Conservation (phyloP, 176 grass and related monocot genomes). For the Zea luxurians region DNA sequence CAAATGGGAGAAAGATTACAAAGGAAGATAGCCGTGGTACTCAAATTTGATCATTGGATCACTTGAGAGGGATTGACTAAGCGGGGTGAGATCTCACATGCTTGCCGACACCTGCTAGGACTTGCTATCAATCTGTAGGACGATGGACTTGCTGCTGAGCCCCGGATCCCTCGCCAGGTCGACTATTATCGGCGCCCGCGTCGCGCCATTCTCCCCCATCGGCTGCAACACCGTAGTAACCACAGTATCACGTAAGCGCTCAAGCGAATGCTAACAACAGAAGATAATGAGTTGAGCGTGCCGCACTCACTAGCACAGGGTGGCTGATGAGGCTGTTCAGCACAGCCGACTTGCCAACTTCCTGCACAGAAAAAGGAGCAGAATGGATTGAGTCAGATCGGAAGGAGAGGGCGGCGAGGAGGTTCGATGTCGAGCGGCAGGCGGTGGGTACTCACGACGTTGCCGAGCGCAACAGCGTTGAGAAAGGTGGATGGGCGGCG, state of each 20-base stretch:
- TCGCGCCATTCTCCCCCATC: conserved; percentile 93
- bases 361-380: conserved; percentile 53
- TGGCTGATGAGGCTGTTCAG: conserved; percentile 95
- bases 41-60: too few relatives aligned
- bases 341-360: conserved; percentile 86
- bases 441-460: conserved; percentile 65
- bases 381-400: conserved; percentile 42
- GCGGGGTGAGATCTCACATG: conserved; percentile 55
- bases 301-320: conserved; percentile 75
- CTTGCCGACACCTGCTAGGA: conserved; percentile 97
- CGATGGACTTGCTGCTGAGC: conserved; percentile 81
- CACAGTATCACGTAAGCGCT: conserved; percentile 20
- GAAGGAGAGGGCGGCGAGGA: neutral
- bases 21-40: too few relatives aligned
- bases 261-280: conserved; percentile 25
- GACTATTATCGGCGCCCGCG: conserved; percentile 79
- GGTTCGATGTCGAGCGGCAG: neutral
- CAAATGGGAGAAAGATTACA: too few relatives aligned
- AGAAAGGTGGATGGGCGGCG: conserved; percentile 82
- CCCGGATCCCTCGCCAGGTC: conserved; percentile 78
- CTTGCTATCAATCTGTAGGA: conserved; percentile 92
- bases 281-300: neutral
- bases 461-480: conserved; percentile 90
- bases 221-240: conserved; percentile 56
- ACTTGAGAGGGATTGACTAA: too few relatives aligned